Conservation (phyloP, 805 yeast genomes). For the Metschnikowia arizonensis region DNA sequence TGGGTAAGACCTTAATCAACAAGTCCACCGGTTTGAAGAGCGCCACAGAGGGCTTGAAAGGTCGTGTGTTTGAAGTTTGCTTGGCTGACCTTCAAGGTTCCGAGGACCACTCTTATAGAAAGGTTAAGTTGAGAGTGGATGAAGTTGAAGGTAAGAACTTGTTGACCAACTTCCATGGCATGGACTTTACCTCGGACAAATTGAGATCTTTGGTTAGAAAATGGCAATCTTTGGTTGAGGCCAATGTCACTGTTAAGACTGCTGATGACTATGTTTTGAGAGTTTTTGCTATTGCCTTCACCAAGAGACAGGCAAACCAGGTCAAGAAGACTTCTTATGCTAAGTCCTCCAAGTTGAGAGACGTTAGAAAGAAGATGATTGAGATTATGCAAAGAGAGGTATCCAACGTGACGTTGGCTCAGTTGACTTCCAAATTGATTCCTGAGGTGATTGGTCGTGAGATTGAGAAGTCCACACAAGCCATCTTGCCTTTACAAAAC, state of each 20-base stretch:
- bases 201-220: conserved; percentile 96
- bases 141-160: conserved; percentile 99
- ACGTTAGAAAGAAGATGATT: conserved; percentile 92
- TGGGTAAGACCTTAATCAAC: conserved; percentile 98
- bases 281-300: conserved; percentile 96
- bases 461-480: conserved; percentile 92
- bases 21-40: conserved; percentile 96
- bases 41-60: conserved; percentile 97
- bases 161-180: conserved; percentile 98
- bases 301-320: conserved; percentile 96
- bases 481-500: conserved; percentile 96
- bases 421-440: conserved; percentile 93
- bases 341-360: conserved; percentile 95
- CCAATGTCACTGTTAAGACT: conserved; percentile 97
- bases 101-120: conserved; percentile 98
- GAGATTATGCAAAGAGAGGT: conserved; percentile 97
- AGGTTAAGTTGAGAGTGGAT: conserved; percentile 95
- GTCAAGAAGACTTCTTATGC: conserved; percentile 97
- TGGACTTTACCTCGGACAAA: conserved; percentile 97
- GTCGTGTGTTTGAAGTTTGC: conserved; percentile 93
- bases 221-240: conserved; percentile 98
- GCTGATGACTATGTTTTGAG: conserved; percentile 96
- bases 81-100: conserved; percentile 98
- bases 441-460: conserved; percentile 99
- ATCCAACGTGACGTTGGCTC: conserved; percentile 90